phyloP scores from a whole-genome alignment of 2,329 filamentous ascomycete species.

The Aspergillus sp. region DNA sequence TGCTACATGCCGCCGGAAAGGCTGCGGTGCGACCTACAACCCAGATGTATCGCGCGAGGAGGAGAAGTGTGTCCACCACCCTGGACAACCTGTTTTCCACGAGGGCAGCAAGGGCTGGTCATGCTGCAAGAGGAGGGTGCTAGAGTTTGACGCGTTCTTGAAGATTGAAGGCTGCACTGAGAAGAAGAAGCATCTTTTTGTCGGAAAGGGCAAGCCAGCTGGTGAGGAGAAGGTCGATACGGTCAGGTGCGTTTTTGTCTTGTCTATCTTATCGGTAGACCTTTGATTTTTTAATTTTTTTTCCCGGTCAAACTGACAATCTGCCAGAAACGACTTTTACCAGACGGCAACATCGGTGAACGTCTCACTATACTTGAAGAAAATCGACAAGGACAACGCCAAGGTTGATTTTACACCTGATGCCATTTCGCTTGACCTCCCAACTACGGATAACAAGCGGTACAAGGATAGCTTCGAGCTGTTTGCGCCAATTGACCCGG shows the following conservation, averaged over 20 bases:
- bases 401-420: slow-evolving; percentile 67
- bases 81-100: slow-evolving; percentile 89
- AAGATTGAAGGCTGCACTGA: slow-evolving; percentile 89
- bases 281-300: background rate
- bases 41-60: slow-evolving; percentile 60
- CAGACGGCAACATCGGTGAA: slow-evolving; percentile 84
- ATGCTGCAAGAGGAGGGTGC: slow-evolving; percentile 90
- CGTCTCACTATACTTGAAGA: slow-evolving; percentile 92
- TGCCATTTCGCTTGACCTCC: slow-evolving; percentile 73
- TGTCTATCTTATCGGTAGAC: background rate
- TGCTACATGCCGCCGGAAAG: slow-evolving; percentile 73
- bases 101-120: slow-evolving; percentile 98
- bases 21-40: slow-evolving; percentile 67
- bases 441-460: slow-evolving; percentile 82
- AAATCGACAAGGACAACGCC: slow-evolving; percentile 81
- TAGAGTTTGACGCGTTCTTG: slow-evolving; percentile 98
- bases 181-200: slow-evolving; percentile 78
- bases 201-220: slow-evolving; percentile 66
- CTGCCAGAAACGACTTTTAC: slow-evolving; percentile 79
- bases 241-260: slow-evolving; percentile 61
- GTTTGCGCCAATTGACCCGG: slow-evolving; percentile 73
- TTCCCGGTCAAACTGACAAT: background rate
- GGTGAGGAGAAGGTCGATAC: slow-evolving; percentile 76
- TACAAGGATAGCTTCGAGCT: slow-evolving; percentile 73
- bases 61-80: slow-evolving; percentile 85